Evolutionary conservation across 345 rosid species (phyloP).

Genomic region (Eucalyptus sp.): DNA sequence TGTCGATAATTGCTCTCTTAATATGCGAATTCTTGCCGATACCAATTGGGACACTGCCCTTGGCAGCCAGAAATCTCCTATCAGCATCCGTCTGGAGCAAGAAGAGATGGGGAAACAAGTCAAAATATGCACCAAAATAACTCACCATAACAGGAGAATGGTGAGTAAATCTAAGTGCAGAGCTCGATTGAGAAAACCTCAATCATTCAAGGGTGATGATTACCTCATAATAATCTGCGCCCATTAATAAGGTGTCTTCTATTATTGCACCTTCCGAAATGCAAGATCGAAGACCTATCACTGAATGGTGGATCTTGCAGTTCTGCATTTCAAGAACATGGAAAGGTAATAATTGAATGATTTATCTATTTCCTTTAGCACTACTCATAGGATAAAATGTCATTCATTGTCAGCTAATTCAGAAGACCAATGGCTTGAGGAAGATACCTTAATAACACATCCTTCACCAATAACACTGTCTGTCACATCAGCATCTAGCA

Average conservation of each 20-base stretch:
- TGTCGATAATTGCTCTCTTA: slow-evolving; percentile 92
- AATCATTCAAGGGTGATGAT: neutral
- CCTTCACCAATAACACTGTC: slow-evolving; percentile 98
- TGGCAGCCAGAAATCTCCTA: slow-evolving; percentile 73
- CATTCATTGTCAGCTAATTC: neutral
- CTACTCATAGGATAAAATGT: neutral
- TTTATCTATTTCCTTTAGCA: neutral
- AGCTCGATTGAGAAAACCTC: neutral
- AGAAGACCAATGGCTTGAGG: neutral
- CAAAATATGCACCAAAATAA: neutral
- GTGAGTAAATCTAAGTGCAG: neutral
- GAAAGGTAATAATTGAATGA: neutral
- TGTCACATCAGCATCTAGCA: slow-evolving; percentile 97
- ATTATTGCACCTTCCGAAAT: slow-evolving; percentile 92
- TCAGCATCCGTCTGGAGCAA: slow-evolving; percentile 71
- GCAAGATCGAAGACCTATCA: slow-evolving; percentile 92
- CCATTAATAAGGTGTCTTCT: slow-evolving; percentile 88
- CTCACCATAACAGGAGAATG: neutral
- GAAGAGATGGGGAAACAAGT: neutral
- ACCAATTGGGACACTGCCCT: slow-evolving; percentile 88
- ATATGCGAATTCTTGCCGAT: slow-evolving; percentile 79
- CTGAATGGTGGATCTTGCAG: slow-evolving; percentile 92
- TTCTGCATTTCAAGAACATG: slow-evolving; percentile 29
- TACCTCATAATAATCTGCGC: slow-evolving; percentile 97
- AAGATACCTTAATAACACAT: slow-evolving; percentile 78